These are phyloP conservation scores for Psidium friedrichsthalianum DNA, from an alignment of 345 rosid species.

Conservation along the genomic window DNA sequence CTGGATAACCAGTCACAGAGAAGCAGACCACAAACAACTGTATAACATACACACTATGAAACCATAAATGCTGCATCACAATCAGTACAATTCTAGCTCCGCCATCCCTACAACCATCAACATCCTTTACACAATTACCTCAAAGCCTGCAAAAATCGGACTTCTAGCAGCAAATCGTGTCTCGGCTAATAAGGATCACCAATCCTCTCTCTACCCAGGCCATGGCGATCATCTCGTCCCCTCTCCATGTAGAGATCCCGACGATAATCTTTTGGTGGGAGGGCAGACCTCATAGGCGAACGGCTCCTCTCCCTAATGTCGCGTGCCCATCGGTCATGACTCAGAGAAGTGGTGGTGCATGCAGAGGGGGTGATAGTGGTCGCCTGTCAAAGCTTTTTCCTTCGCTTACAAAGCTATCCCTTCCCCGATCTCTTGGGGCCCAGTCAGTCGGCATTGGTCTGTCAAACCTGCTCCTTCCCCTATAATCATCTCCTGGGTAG, in stretches of 20 bases:
- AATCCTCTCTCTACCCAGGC: conserved; percentile 36
- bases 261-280: conserved; percentile 33
- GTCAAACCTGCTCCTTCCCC: conserved; percentile 50
- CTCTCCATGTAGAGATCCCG: conserved; percentile 46
- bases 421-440: conserved; percentile 48
- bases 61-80: neutral
- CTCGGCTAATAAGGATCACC: conserved; percentile 26
- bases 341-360: conserved; percentile 20
- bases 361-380: conserved; percentile 31
- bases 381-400: conserved; percentile 53
- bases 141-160: neutral
- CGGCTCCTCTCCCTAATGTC: conserved; percentile 73
- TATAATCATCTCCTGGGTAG: conserved; percentile 40
- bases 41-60: neutral
- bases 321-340: conserved; percentile 51
- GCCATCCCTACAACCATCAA: neutral
- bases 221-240: conserved; percentile 45
- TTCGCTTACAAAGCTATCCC: conserved; percentile 35
- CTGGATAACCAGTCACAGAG: neutral
- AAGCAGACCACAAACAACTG: neutral
- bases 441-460: conserved; percentile 45
- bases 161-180: neutral
- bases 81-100: neutral
- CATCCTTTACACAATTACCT: neutral
- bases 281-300: conserved; percentile 49